Base-by-base conservation (phyloP, 164 flowering plant species). In the Berberis thunbergii region DNA sequence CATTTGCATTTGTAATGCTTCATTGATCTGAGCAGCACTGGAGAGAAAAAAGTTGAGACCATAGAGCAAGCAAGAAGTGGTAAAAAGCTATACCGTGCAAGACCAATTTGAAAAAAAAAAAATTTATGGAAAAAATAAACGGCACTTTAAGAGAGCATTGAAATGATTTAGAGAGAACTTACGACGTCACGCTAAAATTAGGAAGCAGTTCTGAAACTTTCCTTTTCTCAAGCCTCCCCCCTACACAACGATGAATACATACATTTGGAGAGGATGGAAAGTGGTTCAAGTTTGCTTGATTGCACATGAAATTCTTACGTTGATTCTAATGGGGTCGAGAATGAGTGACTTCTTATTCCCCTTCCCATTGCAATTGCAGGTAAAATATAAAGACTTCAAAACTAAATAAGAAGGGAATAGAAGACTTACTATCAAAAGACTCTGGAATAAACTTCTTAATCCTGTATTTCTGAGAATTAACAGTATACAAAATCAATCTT, bases 11-110 rank as follows among this genome's bases (percentile, higher is more conserved):
- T 64, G 76, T 41, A 82, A 69, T 38, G 84, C 86, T 75, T 83
- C 84, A 4, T 73, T 74, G 45, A 87, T 80, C 70, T 87, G 93
- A 72, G 81, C 79, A 64, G 67, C 84, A n/a, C 93, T 87, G 69
- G 43, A 55, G 45, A 50, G 48, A 49, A 59, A 10, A 52, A 4
- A 52, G n/a, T 10, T 2, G n/a, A 52, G 10, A 7, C 12, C 2
- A 7, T 7, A 46, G 49, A 46, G 8, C 49, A 4, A 46, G 49
- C 6, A 46, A 46, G 4, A 8, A 46, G 8, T 26, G 26, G 26
- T 26, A 26, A 26, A 26, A 26, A 26, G 26, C 26, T 26, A 26
- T 26, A 26, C 26, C 26, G 26, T 26, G 26, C 26, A 26, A 26
- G 26, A 26, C 26, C 26, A 26, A 26, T 26, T 26, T 26, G 26